These are phyloP conservation scores for Fusarium sambucinum DNA, from an alignment of 2,329 filamentous ascomycete species.

Conservation along the genomic window DNA sequence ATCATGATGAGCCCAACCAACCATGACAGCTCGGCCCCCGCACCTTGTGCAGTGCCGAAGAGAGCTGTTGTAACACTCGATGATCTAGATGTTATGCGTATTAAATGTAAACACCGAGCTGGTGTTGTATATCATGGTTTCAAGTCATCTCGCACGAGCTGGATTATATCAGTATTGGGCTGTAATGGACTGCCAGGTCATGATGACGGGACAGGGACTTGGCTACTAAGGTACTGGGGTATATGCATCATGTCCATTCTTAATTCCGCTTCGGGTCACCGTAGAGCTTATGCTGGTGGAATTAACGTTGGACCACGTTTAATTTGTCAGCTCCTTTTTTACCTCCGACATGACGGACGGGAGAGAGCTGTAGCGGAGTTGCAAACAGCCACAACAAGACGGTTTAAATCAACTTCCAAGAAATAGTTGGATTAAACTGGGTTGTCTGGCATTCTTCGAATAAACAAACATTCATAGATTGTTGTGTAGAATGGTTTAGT, in stretches of 20 bases:
- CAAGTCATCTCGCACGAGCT: background rate
- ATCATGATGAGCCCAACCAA: conserved; percentile 29
- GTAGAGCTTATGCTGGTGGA: conserved; percentile 3
- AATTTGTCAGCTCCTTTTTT: conserved; percentile 37
- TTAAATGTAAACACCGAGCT: background rate
- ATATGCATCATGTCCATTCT: conserved; percentile 22
- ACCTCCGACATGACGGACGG: background rate
- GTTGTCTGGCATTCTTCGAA: background rate
- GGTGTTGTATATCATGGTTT: background rate
- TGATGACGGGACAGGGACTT: conserved; percentile 18
- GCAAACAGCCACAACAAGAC: conserved; percentile 4
- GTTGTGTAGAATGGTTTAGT: too few species aligned
- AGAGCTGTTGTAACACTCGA: conserved; percentile 13
- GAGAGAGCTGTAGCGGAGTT: conserved; percentile 1
- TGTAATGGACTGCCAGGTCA: conserved; percentile 3
- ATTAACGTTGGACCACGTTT: conserved; percentile 20
- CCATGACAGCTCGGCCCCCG: conserved; percentile 18
- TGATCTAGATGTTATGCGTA: conserved; percentile 7
- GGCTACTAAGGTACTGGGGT: conserved; percentile 21
- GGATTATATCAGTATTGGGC: background rate
- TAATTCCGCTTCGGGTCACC: conserved; percentile 20
- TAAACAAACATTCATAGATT: too few species aligned
- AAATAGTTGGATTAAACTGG: background rate
- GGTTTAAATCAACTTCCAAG: conserved; percentile 1
- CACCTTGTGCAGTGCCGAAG: conserved; percentile 3